phyloP scores from a whole-genome alignment of 2,329 filamentous ascomycete species.

The Colletotrichum costaricense region DNA sequence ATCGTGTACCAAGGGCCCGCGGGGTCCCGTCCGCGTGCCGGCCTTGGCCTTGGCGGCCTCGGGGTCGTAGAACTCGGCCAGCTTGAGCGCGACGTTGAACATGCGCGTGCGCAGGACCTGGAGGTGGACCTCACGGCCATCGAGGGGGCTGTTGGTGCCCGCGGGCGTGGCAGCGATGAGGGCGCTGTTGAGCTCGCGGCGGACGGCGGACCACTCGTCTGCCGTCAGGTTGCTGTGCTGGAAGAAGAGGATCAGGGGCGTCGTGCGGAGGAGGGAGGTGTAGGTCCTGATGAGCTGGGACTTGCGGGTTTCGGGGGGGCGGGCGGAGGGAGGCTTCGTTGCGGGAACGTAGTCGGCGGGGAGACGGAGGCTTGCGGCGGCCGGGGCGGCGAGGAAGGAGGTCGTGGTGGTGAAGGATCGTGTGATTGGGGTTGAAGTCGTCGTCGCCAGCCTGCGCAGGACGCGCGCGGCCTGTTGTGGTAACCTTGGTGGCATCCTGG shows the following conservation, averaged over 20 bases:
- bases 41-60: conserved; percentile 44
- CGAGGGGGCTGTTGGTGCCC: conserved; percentile 53
- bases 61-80: conserved; percentile 85
- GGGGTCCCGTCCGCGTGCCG: conserved; percentile 42
- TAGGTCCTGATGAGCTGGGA: conserved; percentile 89
- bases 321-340: conserved; percentile 88
- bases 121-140: conserved; percentile 76
- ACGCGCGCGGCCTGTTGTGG: conserved; percentile 32
- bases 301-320: conserved; percentile 88
- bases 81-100: conserved; percentile 83
- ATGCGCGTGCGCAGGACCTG: conserved; percentile 92
- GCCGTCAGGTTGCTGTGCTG: conserved; percentile 77
- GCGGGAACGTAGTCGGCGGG: conserved; percentile 67
- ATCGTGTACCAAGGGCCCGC: conserved; percentile 58
- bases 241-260: conserved; percentile 88
- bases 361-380: conserved; percentile 46
- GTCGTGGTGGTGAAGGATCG: conserved; percentile 28
- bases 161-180: conserved; percentile 53
- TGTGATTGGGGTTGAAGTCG: conserved; percentile 24
- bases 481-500: conserved; percentile 36
- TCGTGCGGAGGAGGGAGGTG: conserved; percentile 86
- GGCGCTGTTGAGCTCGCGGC: conserved; percentile 56
- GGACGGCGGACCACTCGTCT: conserved; percentile 66
- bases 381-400: conserved; percentile 38
- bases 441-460: conserved; percentile 32